Percentiles rank a stretch among this genome's conserved stretches.
These are phyloP conservation scores for Lolium perenne DNA, from an alignment of 176 grass and related monocot genomes.

Conservation along the genomic window DNA sequence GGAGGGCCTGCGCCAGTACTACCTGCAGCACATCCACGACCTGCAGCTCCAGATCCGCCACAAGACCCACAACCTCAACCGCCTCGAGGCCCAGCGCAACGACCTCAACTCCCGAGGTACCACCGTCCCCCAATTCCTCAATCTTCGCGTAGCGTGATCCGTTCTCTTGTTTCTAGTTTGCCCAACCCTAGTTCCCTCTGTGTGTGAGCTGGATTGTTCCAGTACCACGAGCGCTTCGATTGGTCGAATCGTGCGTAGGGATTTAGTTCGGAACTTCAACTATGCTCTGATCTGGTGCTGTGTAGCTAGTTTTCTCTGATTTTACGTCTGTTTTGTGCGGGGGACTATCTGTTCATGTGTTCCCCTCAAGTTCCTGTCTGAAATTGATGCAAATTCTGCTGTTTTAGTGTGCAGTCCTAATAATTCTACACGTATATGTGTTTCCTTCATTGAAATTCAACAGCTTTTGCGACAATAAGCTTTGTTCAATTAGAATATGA, in stretches of 20 bases:
- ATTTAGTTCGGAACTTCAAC: neutral
- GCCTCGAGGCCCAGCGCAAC: slow-evolving; percentile 90
- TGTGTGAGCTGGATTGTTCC: no score
- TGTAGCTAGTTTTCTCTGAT: neutral
- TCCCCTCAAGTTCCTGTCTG: neutral
- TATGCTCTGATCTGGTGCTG: neutral
- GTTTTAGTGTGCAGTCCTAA: neutral
- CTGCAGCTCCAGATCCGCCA: slow-evolving; percentile 62
- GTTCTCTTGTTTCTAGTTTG: neutral
- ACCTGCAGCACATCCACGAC: slow-evolving; percentile 85
- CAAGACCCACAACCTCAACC: slow-evolving; percentile 78
- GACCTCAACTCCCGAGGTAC: slow-evolving; percentile 83
- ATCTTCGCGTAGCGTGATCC: neutral
- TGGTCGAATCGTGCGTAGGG: neutral
- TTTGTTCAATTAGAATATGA: neutral
- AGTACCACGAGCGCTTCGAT: neutral
- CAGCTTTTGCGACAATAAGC: neutral
- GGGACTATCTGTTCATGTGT: neutral
- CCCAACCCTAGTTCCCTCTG: slow-evolving; percentile 2
- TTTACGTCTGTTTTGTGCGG: neutral
- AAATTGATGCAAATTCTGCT: neutral
- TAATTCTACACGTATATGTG: neutral
- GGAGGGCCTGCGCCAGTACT: slow-evolving; percentile 82
- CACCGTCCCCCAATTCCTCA: neutral
- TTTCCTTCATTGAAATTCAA: neutral